Conservation (phyloP, 495 filamentous ascomycete genomes). For the Hyaloscypha variabilis region DNA sequence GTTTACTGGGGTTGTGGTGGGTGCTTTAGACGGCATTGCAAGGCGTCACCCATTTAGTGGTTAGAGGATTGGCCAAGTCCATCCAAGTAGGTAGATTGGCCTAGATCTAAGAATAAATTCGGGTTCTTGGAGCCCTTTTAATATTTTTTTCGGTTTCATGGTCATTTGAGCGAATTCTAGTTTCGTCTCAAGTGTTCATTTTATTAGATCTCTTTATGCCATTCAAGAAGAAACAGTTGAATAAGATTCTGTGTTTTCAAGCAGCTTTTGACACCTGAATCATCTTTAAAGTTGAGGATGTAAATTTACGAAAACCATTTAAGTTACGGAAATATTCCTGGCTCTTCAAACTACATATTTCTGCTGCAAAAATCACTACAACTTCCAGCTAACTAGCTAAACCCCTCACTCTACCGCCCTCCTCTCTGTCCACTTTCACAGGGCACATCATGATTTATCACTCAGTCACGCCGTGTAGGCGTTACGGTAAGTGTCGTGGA, state of each 20-base stretch:
- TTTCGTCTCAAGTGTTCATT: background rate
- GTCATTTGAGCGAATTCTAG: background rate
- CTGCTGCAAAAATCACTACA: too few species aligned
- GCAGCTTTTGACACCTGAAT: background rate
- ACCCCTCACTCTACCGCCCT: background rate
- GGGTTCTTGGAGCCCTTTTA: background rate
- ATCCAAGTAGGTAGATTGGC: background rate
- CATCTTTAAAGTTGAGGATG: background rate
- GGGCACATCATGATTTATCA: background rate
- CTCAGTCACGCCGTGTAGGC: constrained; percentile 5
- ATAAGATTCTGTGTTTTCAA: background rate
- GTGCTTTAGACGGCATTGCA: constrained; percentile 13
- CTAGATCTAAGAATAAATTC: background rate
- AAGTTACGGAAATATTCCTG: too few species aligned
- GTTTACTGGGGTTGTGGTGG: background rate
- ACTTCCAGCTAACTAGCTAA: background rate
- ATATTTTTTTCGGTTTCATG: background rate
- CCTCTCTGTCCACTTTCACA: background rate
- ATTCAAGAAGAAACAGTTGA: background rate
- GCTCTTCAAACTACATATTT: too few species aligned
- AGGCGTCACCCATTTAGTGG: background rate
- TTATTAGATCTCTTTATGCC: background rate
- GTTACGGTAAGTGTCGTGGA: constrained; percentile 5
- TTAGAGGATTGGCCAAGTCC: background rate
- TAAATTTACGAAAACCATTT: too few species aligned